phyloP scores from a whole-genome alignment of 2,329 filamentous ascomycete genomes.

The Esteya vermicola region DNA sequence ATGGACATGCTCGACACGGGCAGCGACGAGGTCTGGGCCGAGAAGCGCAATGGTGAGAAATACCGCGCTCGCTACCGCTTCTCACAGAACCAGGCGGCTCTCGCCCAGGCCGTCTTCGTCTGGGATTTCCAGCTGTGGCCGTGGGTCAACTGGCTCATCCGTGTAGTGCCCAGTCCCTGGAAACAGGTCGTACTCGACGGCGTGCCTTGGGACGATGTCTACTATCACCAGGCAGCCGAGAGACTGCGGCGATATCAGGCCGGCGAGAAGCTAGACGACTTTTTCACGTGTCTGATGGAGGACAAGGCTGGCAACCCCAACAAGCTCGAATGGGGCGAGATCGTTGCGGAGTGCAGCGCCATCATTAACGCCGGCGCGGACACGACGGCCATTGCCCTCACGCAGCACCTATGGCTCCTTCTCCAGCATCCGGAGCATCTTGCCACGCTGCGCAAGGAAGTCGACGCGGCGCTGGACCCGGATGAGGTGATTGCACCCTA shows the following conservation, averaged over 20 bases:
- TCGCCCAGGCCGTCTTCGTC: constrained; percentile 32
- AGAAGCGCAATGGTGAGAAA: constrained; percentile 28
- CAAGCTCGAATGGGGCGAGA: constrained; percentile 41
- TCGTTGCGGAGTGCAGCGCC: constrained; percentile 33
- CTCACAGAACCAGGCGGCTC: constrained; percentile 33
- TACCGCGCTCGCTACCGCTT: constrained; percentile 33
- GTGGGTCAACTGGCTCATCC: constrained; percentile 28
- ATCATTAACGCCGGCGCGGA: constrained; percentile 16
- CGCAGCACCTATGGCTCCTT: constrained; percentile 11
- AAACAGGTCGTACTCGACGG: constrained; percentile 22
- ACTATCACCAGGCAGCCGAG: constrained; percentile 27
- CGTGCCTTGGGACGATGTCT: constrained; percentile 30
- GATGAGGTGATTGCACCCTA: constrained; percentile 1
- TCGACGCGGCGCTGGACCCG: neutral
- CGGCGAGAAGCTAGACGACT: constrained; percentile 43
- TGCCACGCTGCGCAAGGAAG: constrained; percentile 1
- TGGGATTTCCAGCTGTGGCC: constrained; percentile 38
- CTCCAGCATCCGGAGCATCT: constrained; percentile 4
- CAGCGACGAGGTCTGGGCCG: constrained; percentile 27
- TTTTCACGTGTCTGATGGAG: constrained; percentile 42
- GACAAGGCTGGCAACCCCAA: constrained; percentile 24
- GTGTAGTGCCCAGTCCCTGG: constrained; percentile 28
- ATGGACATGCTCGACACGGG: constrained; percentile 31
- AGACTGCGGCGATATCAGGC: constrained; percentile 28
- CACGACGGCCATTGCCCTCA: constrained; percentile 13